phyloP scores from a whole-genome alignment of 805 yeast genomes.

The Candida palmyrensis region DNA sequence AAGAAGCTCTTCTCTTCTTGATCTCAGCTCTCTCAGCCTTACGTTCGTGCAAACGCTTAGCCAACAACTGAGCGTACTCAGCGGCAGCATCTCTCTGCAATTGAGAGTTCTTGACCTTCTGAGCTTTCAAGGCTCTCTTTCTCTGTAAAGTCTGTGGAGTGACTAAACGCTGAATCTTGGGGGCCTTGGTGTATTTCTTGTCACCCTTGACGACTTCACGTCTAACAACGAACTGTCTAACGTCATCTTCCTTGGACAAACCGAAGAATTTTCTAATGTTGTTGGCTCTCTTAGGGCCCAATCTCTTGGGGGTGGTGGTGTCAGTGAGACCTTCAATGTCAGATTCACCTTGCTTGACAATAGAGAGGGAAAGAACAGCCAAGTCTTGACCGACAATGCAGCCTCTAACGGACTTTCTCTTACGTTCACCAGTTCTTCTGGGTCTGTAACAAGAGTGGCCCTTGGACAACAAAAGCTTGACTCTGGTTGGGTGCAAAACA shows the following conservation, averaged over 20 bases:
- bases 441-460: conserved; percentile 99
- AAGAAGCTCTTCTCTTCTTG: conserved; percentile 99
- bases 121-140: conserved; percentile 93
- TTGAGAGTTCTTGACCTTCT: conserved; percentile 95
- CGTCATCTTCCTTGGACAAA: conserved; percentile 90
- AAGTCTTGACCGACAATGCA: conserved; percentile 97
- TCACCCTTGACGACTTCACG: conserved; percentile 98
- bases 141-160: conserved; percentile 99
- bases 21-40: conserved; percentile 98
- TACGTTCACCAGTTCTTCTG: conserved; percentile 99
- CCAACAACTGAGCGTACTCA: conserved; percentile 98
- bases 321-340: conserved; percentile 97
- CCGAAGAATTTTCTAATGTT: conserved; percentile 99
- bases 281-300: conserved; percentile 99
- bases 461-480: conserved; percentile 86
- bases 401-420: conserved; percentile 99
- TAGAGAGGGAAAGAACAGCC: conserved; percentile 88
- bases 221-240: conserved; percentile 87
- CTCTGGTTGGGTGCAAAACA: conserved; percentile 99
- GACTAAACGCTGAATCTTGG: conserved; percentile 98
- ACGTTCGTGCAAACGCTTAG: conserved; percentile 96
- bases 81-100: conserved; percentile 99
- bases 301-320: conserved; percentile 93
- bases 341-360: conserved; percentile 95
- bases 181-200: conserved; percentile 98